Evolutionary conservation across 164 flowering plant species (phyloP), one percentile per base, ranked within the genome.

Genomic region (Malania oleifera): DNA sequence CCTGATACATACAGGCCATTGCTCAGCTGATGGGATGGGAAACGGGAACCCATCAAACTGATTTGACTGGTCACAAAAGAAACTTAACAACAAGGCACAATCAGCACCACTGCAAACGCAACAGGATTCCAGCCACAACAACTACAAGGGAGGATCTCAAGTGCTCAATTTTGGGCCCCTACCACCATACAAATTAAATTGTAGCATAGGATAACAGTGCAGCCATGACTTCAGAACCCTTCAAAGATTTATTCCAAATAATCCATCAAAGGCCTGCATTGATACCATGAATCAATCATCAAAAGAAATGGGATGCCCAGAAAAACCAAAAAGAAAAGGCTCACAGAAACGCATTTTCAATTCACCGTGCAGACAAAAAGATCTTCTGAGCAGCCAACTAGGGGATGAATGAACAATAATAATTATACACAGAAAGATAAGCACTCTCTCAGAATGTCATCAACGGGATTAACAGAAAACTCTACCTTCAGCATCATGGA

Each of bases 1-100:
- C 97, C 97, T 25, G 97, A 90, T 15, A 90, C 97, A 56, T 82
- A 90, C 1, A 90, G 87, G 65, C 97, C 97, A 77, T 77, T 90
- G 74, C 95, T 85, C 67, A 90, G 83, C 75, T 90, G 84, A 73
- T 90, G 97, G 50, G 87, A 93, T 70, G 92, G 92, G 74, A 86
- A 86, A 57, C 99, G 75, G 14, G 97, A 93, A 73, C 96, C 95
- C 99, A 93, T 93, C 73, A 43, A 34, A 66, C 68, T 61, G 40
- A 45, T 38, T 44, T 46, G 31, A 37, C 28, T 56, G 44, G 24
- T 27, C 29, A 25, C 56, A 29, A 23, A 38, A 23, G 29, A 58
- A 27, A 37, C 39, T 46, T 15, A 23, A 34, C 12, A 26, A 23
- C 14, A 25, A 53, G 24, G 17, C 38, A 48, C 56, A 19, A 40